phyloP scores from a whole-genome alignment of 2,329 filamentous ascomycete species.

The Eurotiales sp. region DNA sequence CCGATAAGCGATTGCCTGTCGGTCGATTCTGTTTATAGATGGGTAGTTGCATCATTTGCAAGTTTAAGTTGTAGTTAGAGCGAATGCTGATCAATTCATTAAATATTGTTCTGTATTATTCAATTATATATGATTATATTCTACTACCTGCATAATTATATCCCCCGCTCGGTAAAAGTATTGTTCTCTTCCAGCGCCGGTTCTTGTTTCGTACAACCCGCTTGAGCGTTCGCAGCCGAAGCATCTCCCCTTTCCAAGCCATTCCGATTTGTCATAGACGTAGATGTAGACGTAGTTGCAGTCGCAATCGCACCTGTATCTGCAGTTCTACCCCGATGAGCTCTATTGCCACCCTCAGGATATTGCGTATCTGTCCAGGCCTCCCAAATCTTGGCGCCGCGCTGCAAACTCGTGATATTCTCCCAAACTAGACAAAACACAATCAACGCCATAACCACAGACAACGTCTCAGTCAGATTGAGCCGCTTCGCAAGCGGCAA shows the following conservation, averaged over 20 bases:
- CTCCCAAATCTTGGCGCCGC: slow-evolving; percentile 26
- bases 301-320: background rate
- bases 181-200: background rate
- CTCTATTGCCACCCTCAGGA: slow-evolving; percentile 18
- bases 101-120: background rate
- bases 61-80: background rate
- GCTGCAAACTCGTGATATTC: slow-evolving; percentile 31
- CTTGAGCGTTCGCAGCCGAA: background rate
- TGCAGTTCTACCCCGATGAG: too few species aligned
- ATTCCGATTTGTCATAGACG: background rate
- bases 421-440: slow-evolving; percentile 45
- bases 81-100: background rate
- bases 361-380: slow-evolving; percentile 27
- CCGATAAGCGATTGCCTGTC: too few species aligned
- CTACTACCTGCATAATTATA: too few species aligned
- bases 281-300: background rate
- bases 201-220: background rate
- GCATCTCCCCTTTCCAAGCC: background rate
- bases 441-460: slow-evolving; percentile 43
- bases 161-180: background rate
- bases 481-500: slow-evolving; percentile 32
- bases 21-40: background rate
- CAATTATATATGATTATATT: too few species aligned
- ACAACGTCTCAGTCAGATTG: slow-evolving; percentile 37
- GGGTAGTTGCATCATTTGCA: too few species aligned